Conservation (phyloP, 345 rosid genomes). For the Adansonia digitata region DNA sequence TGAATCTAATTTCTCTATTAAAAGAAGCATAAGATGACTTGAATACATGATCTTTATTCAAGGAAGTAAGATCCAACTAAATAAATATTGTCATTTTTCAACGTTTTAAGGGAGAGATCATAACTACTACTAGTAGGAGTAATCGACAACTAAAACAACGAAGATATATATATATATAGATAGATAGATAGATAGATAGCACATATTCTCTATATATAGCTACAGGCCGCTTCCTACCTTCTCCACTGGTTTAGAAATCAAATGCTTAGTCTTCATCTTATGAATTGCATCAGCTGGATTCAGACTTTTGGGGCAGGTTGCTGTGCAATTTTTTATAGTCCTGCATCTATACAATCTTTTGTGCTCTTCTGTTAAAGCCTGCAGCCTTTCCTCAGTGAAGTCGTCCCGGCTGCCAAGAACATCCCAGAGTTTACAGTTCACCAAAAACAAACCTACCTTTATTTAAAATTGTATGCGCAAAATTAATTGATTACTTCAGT, state of each 20-base stretch:
- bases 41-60: too few species aligned
- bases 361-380: conserved; percentile 47
- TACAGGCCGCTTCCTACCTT: conserved; percentile 10
- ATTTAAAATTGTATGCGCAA: too few species aligned
- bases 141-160: not conserved
- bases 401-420: conserved; percentile 45
- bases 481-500: too few species aligned
- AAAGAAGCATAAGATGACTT: too few species aligned
- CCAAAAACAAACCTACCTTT: not conserved
- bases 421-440: not conserved
- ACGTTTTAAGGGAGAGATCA: not conserved
- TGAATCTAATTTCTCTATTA: too few species aligned
- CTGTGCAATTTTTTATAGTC: conserved; percentile 55
- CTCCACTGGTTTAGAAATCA: conserved; percentile 22
- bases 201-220: not conserved
- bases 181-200: too few species aligned
- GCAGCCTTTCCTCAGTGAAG: conserved; percentile 36
- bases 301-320: conserved; percentile 59
- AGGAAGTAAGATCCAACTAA: too few species aligned
- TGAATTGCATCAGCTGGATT: conserved; percentile 53
- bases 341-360: conserved; percentile 56
- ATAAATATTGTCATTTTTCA: too few species aligned
- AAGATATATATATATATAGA: too few species aligned
- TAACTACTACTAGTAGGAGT: not conserved
- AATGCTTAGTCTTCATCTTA: conserved; percentile 51